Evolutionary conservation across 116 monocot genomes (phyloP).

Genomic region (Phalaenopsis hybrid): DNA sequence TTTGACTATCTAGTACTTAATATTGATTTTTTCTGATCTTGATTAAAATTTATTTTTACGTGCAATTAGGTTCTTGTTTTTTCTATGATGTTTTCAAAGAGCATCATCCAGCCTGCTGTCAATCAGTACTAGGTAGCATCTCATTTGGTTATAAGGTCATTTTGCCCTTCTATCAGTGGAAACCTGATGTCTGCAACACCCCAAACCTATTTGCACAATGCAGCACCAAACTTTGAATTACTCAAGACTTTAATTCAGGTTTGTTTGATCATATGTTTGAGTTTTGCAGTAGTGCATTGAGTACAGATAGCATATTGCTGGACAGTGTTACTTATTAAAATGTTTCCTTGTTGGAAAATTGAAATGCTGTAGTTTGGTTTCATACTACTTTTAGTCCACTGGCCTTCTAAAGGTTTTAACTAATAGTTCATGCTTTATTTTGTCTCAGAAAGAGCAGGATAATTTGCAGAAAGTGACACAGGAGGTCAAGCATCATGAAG

Average conservation of each 20-base stretch:
- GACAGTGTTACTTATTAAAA: background rate
- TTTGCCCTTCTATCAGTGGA: slow-evolving; percentile 1
- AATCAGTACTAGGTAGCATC: slow-evolving; percentile 5
- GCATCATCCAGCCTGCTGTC: background rate
- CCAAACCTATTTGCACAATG: background rate
- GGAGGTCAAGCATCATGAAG: slow-evolving; percentile 72
- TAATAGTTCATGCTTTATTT: slow-evolving; percentile 4
- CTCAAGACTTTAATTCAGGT: slow-evolving; percentile 12
- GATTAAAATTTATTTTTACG: background rate
- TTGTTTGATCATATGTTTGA: background rate
- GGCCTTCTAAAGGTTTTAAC: background rate
- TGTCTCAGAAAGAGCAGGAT: slow-evolving; percentile 46
- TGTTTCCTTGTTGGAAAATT: background rate
- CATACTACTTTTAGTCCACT: background rate
- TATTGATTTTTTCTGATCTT: background rate
- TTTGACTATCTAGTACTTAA: background rate
- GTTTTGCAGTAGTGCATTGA: background rate
- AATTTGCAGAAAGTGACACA: slow-evolving; percentile 52
- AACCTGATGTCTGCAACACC: slow-evolving; percentile 1
- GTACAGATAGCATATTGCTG: background rate
- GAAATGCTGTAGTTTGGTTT: background rate
- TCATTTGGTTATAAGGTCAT: background rate
- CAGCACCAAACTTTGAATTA: background rate
- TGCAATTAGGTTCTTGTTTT: background rate
- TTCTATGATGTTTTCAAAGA: background rate